Percentiles rank a stretch among this genome's conserved stretches.
Conservation (phyloP, 2,329 filamentous ascomycete genomes). For the Lachnellula suecica region DNA sequence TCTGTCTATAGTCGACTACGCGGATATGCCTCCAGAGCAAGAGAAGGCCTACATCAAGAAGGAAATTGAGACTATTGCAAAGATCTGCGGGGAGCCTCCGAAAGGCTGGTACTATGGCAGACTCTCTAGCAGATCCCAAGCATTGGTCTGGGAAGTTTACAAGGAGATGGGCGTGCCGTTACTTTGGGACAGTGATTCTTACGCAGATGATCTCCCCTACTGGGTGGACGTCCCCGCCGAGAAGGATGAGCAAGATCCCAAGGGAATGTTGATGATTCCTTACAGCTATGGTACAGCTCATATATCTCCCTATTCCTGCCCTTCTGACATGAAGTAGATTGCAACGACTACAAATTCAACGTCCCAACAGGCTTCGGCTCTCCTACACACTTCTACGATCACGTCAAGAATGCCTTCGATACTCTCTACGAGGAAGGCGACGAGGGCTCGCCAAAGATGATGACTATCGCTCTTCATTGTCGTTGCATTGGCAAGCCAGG, state of each 20-base stretch:
- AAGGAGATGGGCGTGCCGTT: slow-evolving; percentile 52
- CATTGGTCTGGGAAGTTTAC: slow-evolving; percentile 47
- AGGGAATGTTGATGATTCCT: slow-evolving; percentile 53
- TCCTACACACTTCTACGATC: slow-evolving; percentile 30
- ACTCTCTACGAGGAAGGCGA: slow-evolving; percentile 46
- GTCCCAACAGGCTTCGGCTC: slow-evolving; percentile 25
- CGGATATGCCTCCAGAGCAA: slow-evolving; percentile 36
- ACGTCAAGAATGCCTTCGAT: slow-evolving; percentile 53
- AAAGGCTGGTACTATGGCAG: slow-evolving; percentile 37
- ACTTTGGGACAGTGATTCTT: slow-evolving; percentile 49
- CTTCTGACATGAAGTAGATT: slow-evolving; percentile 35
- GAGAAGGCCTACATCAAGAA: slow-evolving; percentile 40
- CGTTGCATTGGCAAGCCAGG: slow-evolving; percentile 52
- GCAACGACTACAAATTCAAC: slow-evolving; percentile 42
- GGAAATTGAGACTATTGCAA: slow-evolving; percentile 35
- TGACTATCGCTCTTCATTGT: slow-evolving; percentile 55
- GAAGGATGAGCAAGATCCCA: slow-evolving; percentile 35
- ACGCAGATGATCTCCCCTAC: slow-evolving; percentile 55
- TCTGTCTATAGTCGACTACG: no score
- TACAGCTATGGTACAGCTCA: slow-evolving; percentile 41
- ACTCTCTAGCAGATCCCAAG: slow-evolving; percentile 39
- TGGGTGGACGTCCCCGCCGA: slow-evolving; percentile 54
- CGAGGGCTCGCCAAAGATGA: slow-evolving; percentile 50
- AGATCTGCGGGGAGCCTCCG: slow-evolving; percentile 34
- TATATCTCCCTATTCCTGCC: not conserved